Percentiles rank a stretch among this genome's conserved stretches.
Evolutionary conservation across 495 filamentous ascomycete genomes (phyloP).

Genomic region (Penicillium cataractarum): DNA sequence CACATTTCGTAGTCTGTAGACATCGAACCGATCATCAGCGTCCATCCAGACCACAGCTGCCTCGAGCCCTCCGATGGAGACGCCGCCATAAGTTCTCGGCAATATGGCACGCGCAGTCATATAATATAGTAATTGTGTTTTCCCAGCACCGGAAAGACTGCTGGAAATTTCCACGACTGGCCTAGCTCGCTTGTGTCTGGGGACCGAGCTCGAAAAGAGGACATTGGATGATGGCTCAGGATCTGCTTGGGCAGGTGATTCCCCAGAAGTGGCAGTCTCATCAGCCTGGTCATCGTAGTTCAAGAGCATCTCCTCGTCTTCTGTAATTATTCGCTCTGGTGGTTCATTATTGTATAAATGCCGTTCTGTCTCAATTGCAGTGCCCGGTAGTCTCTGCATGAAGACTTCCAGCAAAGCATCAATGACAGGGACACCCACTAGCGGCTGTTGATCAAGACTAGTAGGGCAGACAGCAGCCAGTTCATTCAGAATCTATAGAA

Average conservation of each 20-base stretch:
- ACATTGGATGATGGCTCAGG: conserved; percentile 9
- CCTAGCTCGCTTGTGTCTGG: conserved; percentile 31
- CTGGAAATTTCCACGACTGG: conserved; percentile 63
- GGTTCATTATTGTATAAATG: conserved; percentile 1
- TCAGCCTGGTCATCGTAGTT: background rate
- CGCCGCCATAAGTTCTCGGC: conserved; percentile 41
- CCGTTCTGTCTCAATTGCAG: conserved; percentile 7
- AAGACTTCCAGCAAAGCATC: conserved; percentile 55
- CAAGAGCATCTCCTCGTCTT: conserved; percentile 29
- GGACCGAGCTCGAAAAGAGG: conserved; percentile 16
- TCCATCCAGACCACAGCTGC: conserved; percentile 73
- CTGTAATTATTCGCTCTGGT: background rate
- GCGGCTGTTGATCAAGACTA: conserved; percentile 10
- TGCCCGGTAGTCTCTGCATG: conserved; percentile 24
- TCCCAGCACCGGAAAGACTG: conserved; percentile 57
- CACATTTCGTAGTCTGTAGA: conserved; percentile 55
- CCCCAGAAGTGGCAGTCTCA: background rate
- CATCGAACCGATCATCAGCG: conserved; percentile 67
- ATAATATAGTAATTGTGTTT: conserved; percentile 72
- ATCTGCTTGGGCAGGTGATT: conserved; percentile 11
- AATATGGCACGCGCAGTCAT: conserved; percentile 62
- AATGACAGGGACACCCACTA: conserved; percentile 49
- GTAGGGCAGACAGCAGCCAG: conserved; percentile 33
- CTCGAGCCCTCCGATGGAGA: conserved; percentile 47
- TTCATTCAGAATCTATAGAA: conserved; percentile 51